Base-by-base conservation (phyloP, 2,329 filamentous ascomycete species). In the Parascedosporium putredinis region DNA sequence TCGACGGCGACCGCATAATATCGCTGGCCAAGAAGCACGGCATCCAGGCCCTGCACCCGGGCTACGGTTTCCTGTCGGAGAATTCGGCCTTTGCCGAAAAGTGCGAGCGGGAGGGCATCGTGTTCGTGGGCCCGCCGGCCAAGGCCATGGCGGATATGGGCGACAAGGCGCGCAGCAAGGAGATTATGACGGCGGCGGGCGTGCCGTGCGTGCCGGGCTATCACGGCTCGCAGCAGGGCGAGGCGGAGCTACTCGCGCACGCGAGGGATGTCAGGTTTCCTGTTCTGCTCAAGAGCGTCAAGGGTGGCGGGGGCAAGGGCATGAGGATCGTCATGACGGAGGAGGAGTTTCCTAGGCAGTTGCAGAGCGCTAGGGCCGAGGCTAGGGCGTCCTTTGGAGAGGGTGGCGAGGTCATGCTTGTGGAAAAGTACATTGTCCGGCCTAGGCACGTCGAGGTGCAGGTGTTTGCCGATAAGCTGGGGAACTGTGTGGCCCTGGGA, bases 151-250 rank as follows among this genome's bases (percentile, higher is more conserved):
- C 84, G 51, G 88, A 89, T 52, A 95, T 96, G 90, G 90, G 90
- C 46, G 88, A 95, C 69, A 95, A 96, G 71, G 89, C 84, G 50
- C 76, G 86, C 52, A 93, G 87, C 48, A 98, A 98, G 67, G 86
- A 95, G 63, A 96, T 98, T 62, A 97, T 98, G 93, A 88, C 80
- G 29, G 81, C 81, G 4, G 91, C 93, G n/a, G 88, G 89, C 7
- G 93, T 98, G 3, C 90, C 90, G 4, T 97, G 93, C 60, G 93
- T 98, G 45, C 93, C 93, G 0, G 93, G 93, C 1, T 98, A 98
- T 60, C 93, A 97, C 63, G 93, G 93, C 16, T 60, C 74, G 1
- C 87, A 95, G 48, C 93, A 98, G 68, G 80, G 84, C 45, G 73
- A 76, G 44, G 64, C 69, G 50, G 66, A 78, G 56, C 64, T 84